Evolutionary conservation across 177 flowering plant species (phyloP).

Genomic region (Vitis hybrid): DNA sequence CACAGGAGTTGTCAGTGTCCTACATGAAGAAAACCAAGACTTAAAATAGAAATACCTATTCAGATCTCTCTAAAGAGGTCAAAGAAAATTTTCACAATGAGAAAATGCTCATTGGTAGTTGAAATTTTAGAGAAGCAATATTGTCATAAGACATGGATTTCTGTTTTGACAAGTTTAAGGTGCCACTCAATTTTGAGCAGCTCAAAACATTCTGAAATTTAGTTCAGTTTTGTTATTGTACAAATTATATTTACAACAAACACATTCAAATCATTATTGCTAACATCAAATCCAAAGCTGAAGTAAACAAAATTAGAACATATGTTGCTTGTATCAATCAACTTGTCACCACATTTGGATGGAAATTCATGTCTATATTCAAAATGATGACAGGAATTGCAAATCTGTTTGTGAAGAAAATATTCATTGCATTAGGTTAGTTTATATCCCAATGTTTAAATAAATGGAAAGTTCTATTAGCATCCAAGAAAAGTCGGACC

Average conservation of each 20-base stretch:
- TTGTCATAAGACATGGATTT: no score
- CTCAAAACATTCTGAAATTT: background rate
- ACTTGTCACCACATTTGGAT: background rate
- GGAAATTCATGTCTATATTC: background rate
- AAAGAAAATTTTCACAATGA: background rate
- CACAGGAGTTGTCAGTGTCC: constrained; percentile 89
- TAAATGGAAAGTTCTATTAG: background rate
- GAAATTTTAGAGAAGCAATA: no score
- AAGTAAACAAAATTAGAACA: background rate
- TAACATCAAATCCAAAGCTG: constrained; percentile 1
- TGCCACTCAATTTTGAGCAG: background rate
- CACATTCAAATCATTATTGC: background rate
- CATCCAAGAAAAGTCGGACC: background rate
- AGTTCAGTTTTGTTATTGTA: background rate
- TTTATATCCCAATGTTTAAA: background rate
- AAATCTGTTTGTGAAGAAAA: background rate
- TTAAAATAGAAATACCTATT: background rate
- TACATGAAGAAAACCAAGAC: constrained; percentile 19
- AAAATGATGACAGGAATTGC: background rate
- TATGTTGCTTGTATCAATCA: background rate
- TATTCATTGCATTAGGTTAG: background rate
- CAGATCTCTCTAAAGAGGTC: background rate
- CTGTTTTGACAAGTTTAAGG: no score
- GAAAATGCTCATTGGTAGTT: no score
- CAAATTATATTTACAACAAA: background rate